Conservation (phyloP, 2,329 filamentous ascomycete species). For the Neonectria neomacrospora region DNA sequence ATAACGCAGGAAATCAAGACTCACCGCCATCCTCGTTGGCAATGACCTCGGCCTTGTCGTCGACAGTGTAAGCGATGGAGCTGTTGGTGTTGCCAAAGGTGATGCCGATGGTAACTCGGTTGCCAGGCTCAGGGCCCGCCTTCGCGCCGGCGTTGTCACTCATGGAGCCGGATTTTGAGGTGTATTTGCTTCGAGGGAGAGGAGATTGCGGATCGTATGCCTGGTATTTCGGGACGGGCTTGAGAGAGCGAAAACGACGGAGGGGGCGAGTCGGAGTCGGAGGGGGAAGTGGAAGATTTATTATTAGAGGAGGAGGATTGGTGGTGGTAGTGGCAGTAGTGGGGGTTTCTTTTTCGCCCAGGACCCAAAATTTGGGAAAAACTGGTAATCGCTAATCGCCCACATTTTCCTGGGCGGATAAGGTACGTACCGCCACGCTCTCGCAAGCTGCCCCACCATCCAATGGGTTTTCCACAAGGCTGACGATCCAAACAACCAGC, state of each 20-base stretch:
- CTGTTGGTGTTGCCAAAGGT: constrained; percentile 99
- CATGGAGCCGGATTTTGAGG: constrained; percentile 50
- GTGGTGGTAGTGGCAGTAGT: constrained; percentile 36
- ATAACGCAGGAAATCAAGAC: constrained; percentile 43
- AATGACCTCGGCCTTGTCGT: constrained; percentile 97
- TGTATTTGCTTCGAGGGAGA: constrained; percentile 8
- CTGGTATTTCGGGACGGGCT: constrained; percentile 24
- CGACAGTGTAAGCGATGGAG: constrained; percentile 92
- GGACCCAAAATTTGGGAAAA: constrained; percentile 39
- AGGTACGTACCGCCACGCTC: constrained; percentile 35
- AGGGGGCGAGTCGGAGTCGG: constrained; percentile 20
- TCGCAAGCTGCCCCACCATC: constrained; percentile 19
- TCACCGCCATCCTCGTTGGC: constrained; percentile 97
- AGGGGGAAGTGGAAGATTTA: constrained; percentile 36
- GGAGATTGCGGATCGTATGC: constrained; percentile 22
- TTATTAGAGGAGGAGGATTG: not conserved
- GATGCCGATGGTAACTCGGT: constrained; percentile 86
- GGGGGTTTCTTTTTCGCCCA: constrained; percentile 43
- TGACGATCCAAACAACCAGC: constrained; percentile 3
- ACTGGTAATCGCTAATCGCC: constrained; percentile 41
- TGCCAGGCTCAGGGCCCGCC: constrained; percentile 62
- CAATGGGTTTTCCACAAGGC: constrained; percentile 25
- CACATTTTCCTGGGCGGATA: constrained; percentile 34
- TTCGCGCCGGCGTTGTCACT: constrained; percentile 58
- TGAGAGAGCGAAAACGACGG: constrained; percentile 14